A percentile compares a stretch with the other conserved stretches of the same genome.
These are phyloP conservation scores for Eragrostis tef DNA, from an alignment of 202 grass and related monocot genomes.

Conservation along the genomic window DNA sequence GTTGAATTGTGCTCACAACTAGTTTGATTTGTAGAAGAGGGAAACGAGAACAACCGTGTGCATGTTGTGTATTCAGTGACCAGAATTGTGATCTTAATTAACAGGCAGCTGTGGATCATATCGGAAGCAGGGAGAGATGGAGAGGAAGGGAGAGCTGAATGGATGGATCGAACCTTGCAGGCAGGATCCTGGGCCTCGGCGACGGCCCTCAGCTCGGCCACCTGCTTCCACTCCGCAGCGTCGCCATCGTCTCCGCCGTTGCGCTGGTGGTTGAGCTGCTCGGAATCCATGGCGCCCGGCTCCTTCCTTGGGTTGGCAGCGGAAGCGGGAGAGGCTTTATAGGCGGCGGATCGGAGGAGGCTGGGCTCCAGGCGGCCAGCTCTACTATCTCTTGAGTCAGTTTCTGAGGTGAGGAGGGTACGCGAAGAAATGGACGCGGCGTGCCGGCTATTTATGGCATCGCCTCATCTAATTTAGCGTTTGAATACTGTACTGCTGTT, in stretches of 20 bases:
- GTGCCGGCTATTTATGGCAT: constrained; percentile 4
- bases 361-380: too few relatives aligned
- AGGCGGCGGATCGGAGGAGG: not conserved
- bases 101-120: too few relatives aligned
- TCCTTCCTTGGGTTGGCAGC: not conserved
- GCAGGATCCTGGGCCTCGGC: constrained; percentile 70
- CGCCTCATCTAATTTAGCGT: too few relatives aligned
- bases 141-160: not conserved
- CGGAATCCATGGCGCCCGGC: constrained; percentile 24
- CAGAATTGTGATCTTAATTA: too few relatives aligned
- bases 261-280: not conserved
- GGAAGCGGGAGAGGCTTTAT: constrained; percentile 5
- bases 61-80: too few relatives aligned
- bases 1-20: too few relatives aligned
- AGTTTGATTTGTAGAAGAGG: too few relatives aligned
- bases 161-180: constrained; percentile 55
- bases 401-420: too few relatives aligned
- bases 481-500: not conserved
- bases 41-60: too few relatives aligned
- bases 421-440: too few relatives aligned
- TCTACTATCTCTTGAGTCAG: too few relatives aligned
- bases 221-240: constrained; percentile 65
- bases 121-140: not conserved
- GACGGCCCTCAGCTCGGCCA: constrained; percentile 65
- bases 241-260: not conserved